A percentile compares a stretch with the other conserved stretches of the same genome.
Conservation (phyloP, 75 land plant species). For the Pinus taeda region DNA sequence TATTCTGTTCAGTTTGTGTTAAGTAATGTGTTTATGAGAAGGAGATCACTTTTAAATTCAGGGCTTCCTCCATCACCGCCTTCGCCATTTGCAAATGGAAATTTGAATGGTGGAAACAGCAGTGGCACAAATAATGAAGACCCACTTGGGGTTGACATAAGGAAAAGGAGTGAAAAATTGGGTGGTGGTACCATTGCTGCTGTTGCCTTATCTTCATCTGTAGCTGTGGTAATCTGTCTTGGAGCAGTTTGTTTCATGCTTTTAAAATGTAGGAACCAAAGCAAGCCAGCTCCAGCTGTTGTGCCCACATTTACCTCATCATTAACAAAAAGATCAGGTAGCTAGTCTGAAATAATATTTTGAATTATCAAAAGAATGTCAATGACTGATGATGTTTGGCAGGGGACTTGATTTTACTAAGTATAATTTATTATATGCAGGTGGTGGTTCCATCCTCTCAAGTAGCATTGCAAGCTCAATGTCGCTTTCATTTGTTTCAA, state of each 20-base stretch:
- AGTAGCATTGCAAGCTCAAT: slow-evolving; percentile 55
- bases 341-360: neutral
- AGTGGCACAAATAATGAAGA: slow-evolving; percentile 15
- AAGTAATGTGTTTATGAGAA: neutral
- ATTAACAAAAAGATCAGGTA: slow-evolving; percentile 58
- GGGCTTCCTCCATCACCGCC: slow-evolving; percentile 59
- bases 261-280: slow-evolving; percentile 43
- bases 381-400: neutral
- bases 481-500: slow-evolving; percentile 57
- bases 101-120: slow-evolving; percentile 1
- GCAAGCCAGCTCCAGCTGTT: slow-evolving; percentile 31
- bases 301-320: slow-evolving; percentile 35
- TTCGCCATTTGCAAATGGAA: slow-evolving; percentile 17
- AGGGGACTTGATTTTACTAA: neutral
- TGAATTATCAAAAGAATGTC: neutral
- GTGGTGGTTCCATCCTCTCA: slow-evolving; percentile 43
- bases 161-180: slow-evolving; percentile 33
- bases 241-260: slow-evolving; percentile 30
- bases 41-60: slow-evolving; percentile 17
- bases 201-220: slow-evolving; percentile 58
- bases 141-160: slow-evolving; percentile 65
- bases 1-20: neutral
- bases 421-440: slow-evolving; percentile 26
- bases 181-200: slow-evolving; percentile 47
- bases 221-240: slow-evolving; percentile 40